Conservation (phyloP, 768 basidiomycete genomes). For the Auriscalpium microsporum region DNA sequence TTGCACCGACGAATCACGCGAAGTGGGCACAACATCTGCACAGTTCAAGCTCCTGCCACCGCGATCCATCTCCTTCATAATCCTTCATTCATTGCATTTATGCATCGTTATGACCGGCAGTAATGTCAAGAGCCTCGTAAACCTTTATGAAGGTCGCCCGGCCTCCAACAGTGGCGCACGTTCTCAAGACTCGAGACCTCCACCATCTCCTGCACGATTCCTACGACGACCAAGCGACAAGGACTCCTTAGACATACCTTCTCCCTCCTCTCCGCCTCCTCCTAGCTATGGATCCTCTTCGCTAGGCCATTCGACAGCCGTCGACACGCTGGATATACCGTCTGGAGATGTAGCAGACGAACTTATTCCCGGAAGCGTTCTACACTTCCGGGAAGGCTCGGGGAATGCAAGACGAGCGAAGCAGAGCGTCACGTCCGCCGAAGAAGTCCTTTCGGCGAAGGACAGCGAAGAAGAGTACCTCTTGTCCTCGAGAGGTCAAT, state of each 20-base stretch:
- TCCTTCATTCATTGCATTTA: too few species aligned
- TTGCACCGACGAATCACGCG: too few species aligned
- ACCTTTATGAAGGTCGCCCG: not conserved
- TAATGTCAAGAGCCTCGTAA: not conserved
- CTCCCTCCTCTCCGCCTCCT: not conserved
- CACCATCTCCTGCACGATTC: not conserved
- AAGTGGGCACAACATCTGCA: too few species aligned
- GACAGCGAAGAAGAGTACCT: slow-evolving; percentile 3
- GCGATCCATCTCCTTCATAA: too few species aligned
- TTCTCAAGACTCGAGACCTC: not conserved
- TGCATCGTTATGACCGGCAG: not conserved
- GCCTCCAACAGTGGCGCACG: not conserved
- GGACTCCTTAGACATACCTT: too few species aligned
- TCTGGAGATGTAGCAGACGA: not conserved
- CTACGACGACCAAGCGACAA: not conserved
- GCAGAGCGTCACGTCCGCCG: not conserved
- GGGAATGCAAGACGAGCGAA: slow-evolving; percentile 12
- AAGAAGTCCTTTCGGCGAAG: not conserved
- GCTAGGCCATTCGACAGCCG: not conserved
- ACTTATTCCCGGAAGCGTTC: not conserved
- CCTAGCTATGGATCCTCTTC: not conserved
- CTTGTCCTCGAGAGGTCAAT: slow-evolving; percentile 1
- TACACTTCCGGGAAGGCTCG: slow-evolving; percentile 15
- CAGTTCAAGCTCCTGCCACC: too few species aligned
- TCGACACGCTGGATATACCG: not conserved